Evolutionary conservation across 2,329 filamentous ascomycete genomes (phyloP).

Genomic region (Pestalotiopsis sp.): DNA sequence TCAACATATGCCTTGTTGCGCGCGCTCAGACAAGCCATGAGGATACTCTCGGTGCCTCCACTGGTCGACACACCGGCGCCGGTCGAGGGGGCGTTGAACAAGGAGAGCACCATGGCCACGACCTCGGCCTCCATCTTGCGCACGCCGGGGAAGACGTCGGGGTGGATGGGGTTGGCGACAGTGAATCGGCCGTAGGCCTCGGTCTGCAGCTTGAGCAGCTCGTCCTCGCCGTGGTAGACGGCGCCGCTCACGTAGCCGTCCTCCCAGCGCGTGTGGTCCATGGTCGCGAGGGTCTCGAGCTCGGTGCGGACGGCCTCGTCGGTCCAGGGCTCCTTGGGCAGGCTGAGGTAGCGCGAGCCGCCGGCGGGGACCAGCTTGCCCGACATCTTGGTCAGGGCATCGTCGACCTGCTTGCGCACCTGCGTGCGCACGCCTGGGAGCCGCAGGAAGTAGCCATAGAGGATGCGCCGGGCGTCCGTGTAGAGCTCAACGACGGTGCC

Average conservation of each 20-base stretch:
- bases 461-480: constrained; percentile 67
- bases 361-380: constrained; percentile 78
- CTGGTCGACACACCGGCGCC: constrained; percentile 88
- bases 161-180: constrained; percentile 95
- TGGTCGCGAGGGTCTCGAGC: constrained; percentile 74
- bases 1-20: constrained; percentile 87
- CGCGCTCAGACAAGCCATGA: constrained; percentile 92
- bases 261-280: constrained; percentile 97
- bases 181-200: constrained; percentile 95
- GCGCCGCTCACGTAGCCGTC: constrained; percentile 93
- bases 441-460: constrained; percentile 85
- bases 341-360: constrained; percentile 70
- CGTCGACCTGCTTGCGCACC: constrained; percentile 82
- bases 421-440: constrained; percentile 84
- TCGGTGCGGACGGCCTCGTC: constrained; percentile 79
- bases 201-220: constrained; percentile 81
- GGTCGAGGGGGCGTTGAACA: constrained; percentile 88
- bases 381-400: constrained; percentile 80
- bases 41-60: constrained; percentile 93
- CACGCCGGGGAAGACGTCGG: constrained; percentile 96
- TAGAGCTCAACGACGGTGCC: constrained; percentile 80
- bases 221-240: constrained; percentile 91
- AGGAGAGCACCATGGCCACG: constrained; percentile 87
- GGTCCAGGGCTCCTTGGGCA: constrained; percentile 84
- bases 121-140: constrained; percentile 99